These are phyloP conservation scores for Cutaneotrichosporon spelunceum DNA, from an alignment of 1,284 basidiomycete genomes.

Conservation along the genomic window DNA sequence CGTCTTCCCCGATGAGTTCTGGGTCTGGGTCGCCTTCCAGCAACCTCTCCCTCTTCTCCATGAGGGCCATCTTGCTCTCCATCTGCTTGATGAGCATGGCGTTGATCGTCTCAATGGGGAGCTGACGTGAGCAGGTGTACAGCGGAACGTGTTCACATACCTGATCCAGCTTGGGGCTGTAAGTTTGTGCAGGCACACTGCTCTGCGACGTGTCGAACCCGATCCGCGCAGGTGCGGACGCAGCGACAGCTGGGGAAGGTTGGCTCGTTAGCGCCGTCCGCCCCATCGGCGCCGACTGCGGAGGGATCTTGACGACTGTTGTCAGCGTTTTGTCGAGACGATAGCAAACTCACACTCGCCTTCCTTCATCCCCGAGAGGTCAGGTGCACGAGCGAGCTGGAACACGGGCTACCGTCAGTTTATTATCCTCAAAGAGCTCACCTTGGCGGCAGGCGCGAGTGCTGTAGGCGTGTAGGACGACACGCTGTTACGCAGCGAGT, in stretches of 20 bases:
- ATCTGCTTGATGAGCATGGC: slow-evolving; percentile 36
- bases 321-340: neutral
- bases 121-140: slow-evolving; percentile 15
- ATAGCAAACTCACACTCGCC: neutral
- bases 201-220: neutral
- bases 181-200: neutral
- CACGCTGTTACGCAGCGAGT: slow-evolving; percentile 2
- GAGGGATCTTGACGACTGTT: neutral
- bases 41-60: slow-evolving; percentile 25
- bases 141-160: neutral
- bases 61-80: slow-evolving; percentile 32
- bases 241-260: neutral
- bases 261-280: neutral
- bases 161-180: slow-evolving; percentile 6
- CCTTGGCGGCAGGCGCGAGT: neutral
- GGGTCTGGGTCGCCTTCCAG: slow-evolving; percentile 17
- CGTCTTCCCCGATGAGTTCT: slow-evolving; percentile 35
- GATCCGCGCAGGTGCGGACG: neutral
- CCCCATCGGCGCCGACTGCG: neutral
- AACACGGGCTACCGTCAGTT: slow-evolving; percentile 3
- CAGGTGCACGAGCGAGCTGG: slow-evolving; percentile 5
- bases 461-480: neutral
- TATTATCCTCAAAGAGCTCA: neutral
- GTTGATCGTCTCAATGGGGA: slow-evolving; percentile 32
- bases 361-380: neutral